Evolutionary conservation across 2,329 filamentous ascomycete genomes (phyloP), one percentile per base, ranked within the genome.

Genomic region (Cladophialophora yegresii): DNA sequence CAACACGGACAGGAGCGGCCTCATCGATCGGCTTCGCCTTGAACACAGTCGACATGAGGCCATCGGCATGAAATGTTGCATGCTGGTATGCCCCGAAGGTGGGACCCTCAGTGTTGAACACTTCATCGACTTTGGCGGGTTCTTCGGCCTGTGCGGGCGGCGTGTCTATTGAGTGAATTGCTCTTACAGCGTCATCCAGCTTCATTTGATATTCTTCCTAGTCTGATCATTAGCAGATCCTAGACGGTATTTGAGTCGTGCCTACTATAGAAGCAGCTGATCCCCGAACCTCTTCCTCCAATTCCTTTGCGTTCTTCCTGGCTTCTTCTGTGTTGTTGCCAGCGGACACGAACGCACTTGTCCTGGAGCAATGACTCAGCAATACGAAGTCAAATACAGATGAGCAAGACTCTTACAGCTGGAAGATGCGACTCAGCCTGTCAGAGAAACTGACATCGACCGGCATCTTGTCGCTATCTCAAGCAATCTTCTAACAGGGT

Each of bases 21-120:
- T 50, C 36, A 50, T 69, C 57, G 23, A 61, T 75, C 22, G 77
- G 75, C 20, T 80, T 78, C 47, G 87, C 87, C 71, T 88, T 88
- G 79, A 93, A 98, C 57, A 99, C 87, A 61, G 88, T 86, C 20
- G 93, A 95, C 67, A 92, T 95, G 12, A 93, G 81, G 22, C 95
- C 95, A 67, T 86, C 83, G 63, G 78, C 80, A 71, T 84, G 79
- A 74, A 85, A 84, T 22, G 81, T 75, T 54, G 84, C 86, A 67
- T 83, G 81, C 50, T 77, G 77, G 73, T 87, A 89, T 28, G 76
- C 77, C 3, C 87, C 87, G 66, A 88, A 81, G 4, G 65, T 61
- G 72, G 76, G 67, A 70, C 79, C 72, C 70, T 76, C 63, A 66
- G 71, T 4, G 72, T 72, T 67, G 54, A 73, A 71, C 23, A 69